Conservation (phyloP, 2,329 filamentous ascomycete species). For the Xylaria sp. region DNA sequence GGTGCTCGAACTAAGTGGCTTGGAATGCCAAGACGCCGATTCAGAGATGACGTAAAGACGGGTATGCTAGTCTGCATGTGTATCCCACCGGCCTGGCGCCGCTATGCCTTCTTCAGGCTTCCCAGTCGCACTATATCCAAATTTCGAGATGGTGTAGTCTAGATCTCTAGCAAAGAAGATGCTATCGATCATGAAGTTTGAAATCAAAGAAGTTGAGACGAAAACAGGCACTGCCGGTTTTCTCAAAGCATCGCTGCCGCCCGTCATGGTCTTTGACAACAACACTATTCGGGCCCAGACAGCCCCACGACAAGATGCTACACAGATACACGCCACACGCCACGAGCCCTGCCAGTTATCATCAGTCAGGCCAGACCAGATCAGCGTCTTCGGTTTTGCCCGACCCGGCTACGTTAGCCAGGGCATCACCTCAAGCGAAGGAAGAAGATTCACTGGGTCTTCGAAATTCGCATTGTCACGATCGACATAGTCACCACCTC, state of each 20-base stretch:
- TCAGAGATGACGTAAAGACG: constrained; percentile 18
- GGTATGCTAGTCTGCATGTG: too few species aligned
- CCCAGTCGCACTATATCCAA: too few species aligned
- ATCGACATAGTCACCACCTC: constrained; percentile 4
- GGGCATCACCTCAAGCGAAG: not conserved
- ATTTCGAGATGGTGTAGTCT: too few species aligned
- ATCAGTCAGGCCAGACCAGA: not conserved
- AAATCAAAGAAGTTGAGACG: too few species aligned
- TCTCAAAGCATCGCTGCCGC: too few species aligned
- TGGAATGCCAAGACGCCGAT: constrained; percentile 13
- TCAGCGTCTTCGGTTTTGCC: not conserved
- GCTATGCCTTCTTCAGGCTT: too few species aligned
- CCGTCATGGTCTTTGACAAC: not conserved
- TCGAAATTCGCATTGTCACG: not conserved
- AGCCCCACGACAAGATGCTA: not conserved
- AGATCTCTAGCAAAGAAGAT: too few species aligned
- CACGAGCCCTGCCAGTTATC: not conserved
- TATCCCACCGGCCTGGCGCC: too few species aligned
- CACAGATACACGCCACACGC: not conserved
- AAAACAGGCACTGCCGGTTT: too few species aligned
- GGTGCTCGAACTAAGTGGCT: constrained; percentile 7
- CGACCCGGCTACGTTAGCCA: not conserved
- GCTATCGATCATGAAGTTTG: too few species aligned
- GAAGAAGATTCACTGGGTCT: not conserved
- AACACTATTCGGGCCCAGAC: not conserved